Percentiles rank a stretch among this genome's conserved stretches.
Evolutionary conservation across 2,329 filamentous ascomycete genomes (phyloP).

Genomic region (Fusarium nurragi): DNA sequence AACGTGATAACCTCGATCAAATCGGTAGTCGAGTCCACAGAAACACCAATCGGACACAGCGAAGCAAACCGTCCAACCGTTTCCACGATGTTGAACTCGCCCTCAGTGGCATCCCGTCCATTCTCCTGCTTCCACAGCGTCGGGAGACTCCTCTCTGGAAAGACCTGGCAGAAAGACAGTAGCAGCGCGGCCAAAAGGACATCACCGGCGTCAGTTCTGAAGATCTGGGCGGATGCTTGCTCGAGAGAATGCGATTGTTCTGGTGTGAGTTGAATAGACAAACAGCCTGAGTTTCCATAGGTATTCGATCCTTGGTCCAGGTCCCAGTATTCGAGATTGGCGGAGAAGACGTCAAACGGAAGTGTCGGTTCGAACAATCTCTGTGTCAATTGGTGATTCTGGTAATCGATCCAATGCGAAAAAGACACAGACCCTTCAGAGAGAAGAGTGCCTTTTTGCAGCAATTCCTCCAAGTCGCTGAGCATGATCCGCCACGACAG

Average conservation of each 20-base stretch:
- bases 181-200: slow-evolving; percentile 64
- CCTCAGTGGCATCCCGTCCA: slow-evolving; percentile 56
- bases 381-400: slow-evolving; percentile 51
- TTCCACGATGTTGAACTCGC: slow-evolving; percentile 61
- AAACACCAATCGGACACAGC: slow-evolving; percentile 61
- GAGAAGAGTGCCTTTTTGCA: slow-evolving; percentile 55
- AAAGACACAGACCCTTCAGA: slow-evolving; percentile 59
- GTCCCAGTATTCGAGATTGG: slow-evolving; percentile 60
- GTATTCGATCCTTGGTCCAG: slow-evolving; percentile 55
- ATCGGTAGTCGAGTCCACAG: slow-evolving; percentile 57
- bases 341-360: slow-evolving; percentile 53
- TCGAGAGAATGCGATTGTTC: slow-evolving; percentile 57
- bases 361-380: slow-evolving; percentile 46
- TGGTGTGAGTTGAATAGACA: slow-evolving; percentile 55
- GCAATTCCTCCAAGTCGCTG: slow-evolving; percentile 60
- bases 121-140: slow-evolving; percentile 65
- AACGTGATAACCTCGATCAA: slow-evolving; percentile 61
- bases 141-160: slow-evolving; percentile 61
- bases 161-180: slow-evolving; percentile 65
- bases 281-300: slow-evolving; percentile 55
- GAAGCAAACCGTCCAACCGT: slow-evolving; percentile 71
- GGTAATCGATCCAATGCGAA: slow-evolving; percentile 59
- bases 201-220: slow-evolving; percentile 63
- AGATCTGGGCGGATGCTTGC: slow-evolving; percentile 54
- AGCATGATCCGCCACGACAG: slow-evolving; percentile 62